Conservation (phyloP, 257 asterid species). For the Rhazya stricta region DNA sequence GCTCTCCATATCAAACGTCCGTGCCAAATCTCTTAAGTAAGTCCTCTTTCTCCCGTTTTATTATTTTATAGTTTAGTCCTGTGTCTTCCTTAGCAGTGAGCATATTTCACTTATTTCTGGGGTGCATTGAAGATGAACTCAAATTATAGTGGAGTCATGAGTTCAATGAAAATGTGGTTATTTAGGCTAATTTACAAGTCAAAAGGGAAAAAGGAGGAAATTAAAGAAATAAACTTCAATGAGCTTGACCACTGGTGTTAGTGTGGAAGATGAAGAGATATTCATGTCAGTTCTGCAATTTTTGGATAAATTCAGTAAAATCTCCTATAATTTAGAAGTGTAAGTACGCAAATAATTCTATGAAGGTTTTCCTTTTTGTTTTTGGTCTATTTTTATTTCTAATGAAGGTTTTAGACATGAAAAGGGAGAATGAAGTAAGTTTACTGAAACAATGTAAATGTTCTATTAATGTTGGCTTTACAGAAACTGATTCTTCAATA, state of each 20-base stretch:
- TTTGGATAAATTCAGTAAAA: too few relatives aligned
- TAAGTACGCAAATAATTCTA: too few relatives aligned
- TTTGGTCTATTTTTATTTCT: too few relatives aligned
- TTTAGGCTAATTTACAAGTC: neutral
- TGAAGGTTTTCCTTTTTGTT: too few relatives aligned
- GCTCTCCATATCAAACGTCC: slow-evolving; percentile 92
- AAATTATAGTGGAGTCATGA: neutral
- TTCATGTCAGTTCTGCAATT: too few relatives aligned
- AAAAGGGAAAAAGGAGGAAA: neutral
- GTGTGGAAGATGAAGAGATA: too few relatives aligned
- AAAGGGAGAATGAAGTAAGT: too few relatives aligned
- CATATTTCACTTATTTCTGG: neutral
- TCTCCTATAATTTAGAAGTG: too few relatives aligned
- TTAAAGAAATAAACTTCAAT: neutral
- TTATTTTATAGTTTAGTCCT: neutral
- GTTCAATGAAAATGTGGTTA: neutral
- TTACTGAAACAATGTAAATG: too few relatives aligned
- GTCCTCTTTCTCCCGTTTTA: slow-evolving; percentile 17
- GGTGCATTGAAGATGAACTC: neutral
- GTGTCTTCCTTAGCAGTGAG: neutral
- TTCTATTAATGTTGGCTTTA: too few relatives aligned
- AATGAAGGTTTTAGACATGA: neutral
- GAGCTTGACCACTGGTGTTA: neutral
- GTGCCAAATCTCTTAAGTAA: slow-evolving; percentile 71
- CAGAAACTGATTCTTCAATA: too few relatives aligned